These are phyloP conservation scores for Ophiobolus disseminans DNA, from an alignment of 2,329 filamentous ascomycete species.

Conservation along the genomic window DNA sequence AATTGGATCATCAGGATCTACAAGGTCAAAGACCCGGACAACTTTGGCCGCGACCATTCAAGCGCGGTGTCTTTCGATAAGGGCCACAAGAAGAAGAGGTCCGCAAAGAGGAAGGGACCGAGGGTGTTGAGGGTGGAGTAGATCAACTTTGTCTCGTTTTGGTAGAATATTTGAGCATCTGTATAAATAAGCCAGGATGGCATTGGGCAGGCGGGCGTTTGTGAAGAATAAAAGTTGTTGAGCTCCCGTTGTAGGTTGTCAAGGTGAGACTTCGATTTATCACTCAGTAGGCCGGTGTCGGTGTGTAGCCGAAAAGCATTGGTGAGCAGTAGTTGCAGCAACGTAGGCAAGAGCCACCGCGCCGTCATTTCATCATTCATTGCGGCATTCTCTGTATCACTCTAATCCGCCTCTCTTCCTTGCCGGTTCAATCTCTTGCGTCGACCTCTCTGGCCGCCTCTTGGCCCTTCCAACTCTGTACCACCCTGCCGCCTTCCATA, in stretches of 20 bases:
- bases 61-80: constrained; percentile 73
- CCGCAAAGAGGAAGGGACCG: constrained; percentile 73
- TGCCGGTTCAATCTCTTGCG: background rate
- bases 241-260: constrained; percentile 4
- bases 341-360: background rate
- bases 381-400: constrained; percentile 4
- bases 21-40: constrained; percentile 99
- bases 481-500: constrained; percentile 5
- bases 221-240: constrained; percentile 34
- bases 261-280: constrained; percentile 3
- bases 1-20: constrained; percentile 99
- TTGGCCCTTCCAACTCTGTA: constrained; percentile 1
- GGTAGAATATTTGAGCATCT: constrained; percentile 32
- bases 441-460: constrained; percentile 4
- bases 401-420: constrained; percentile 1
- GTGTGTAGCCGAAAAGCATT: background rate
- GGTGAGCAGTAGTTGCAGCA: constrained; percentile 2
- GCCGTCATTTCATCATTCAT: constrained; percentile 19
- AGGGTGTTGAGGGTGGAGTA: constrained; percentile 76
- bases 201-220: constrained; percentile 36
- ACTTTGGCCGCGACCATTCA: constrained; percentile 87
- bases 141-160: constrained; percentile 17
- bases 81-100: constrained; percentile 84
- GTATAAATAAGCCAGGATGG: constrained; percentile 36
- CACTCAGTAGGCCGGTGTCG: background rate